phyloP scores from a whole-genome alignment of 2,329 filamentous ascomycete species.

The Epichloe typhina region DNA sequence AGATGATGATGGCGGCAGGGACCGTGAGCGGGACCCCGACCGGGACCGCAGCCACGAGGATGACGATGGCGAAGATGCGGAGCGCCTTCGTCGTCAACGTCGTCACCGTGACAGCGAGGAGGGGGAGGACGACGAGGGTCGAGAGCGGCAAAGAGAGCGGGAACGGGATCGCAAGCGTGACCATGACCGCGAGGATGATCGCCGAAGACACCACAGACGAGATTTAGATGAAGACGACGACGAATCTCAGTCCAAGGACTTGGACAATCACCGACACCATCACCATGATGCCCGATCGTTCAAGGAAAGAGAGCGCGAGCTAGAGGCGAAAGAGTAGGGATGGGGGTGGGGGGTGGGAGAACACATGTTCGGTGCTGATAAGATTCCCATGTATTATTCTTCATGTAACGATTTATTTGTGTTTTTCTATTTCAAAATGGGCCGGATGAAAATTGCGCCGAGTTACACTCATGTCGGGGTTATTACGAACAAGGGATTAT shows the following conservation, averaged over 20 bases:
- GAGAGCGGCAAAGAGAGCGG: not conserved
- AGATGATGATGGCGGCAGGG: conserved; percentile 10
- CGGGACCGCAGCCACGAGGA: conserved; percentile 5
- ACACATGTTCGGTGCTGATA: not conserved
- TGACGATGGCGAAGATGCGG: conserved; percentile 9
- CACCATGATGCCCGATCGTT: conserved; percentile 11
- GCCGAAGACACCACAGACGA: conserved; percentile 10
- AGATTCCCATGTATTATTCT: not conserved
- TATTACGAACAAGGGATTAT: too few species aligned
- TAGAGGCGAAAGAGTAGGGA: conserved; percentile 1
- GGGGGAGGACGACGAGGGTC: conserved; percentile 1
- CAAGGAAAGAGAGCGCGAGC: conserved; percentile 10
- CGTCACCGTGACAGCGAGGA: conserved; percentile 11
- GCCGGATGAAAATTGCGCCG: not conserved
- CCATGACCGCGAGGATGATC: conserved; percentile 8
- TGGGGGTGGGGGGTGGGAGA: too few species aligned
- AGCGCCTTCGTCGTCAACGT: conserved; percentile 9
- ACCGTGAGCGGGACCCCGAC: not conserved
- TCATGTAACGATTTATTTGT: not conserved
- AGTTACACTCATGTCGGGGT: too few species aligned
- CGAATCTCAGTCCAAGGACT: conserved; percentile 6
- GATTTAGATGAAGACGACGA: conserved; percentile 13
- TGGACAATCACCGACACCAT: conserved; percentile 6
- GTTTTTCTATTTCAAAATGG: not conserved
- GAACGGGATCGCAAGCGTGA: conserved; percentile 3